Evolutionary conservation across 1,284 basidiomycete genomes (phyloP).

Genomic region (Ceratorhiza oryzae-sativae): DNA sequence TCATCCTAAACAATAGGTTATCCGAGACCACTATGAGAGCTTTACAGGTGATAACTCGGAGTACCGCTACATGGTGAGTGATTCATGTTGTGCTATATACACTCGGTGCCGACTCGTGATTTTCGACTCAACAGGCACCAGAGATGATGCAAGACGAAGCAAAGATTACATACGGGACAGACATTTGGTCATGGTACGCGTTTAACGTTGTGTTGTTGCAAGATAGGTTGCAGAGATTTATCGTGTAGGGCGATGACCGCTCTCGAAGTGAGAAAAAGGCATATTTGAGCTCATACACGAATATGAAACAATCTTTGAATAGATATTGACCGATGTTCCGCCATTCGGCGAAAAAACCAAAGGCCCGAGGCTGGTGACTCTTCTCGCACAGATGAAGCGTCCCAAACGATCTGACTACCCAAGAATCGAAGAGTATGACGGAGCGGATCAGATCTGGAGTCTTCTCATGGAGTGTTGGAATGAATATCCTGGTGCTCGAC

Average conservation of each 20-base stretch:
- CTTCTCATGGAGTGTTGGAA: constrained; percentile 25
- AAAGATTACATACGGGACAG: constrained; percentile 2
- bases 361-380: neutral
- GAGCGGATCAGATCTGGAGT: constrained; percentile 12
- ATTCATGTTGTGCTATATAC: too few relatives aligned
- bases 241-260: constrained; percentile 29
- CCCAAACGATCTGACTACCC: constrained; percentile 12
- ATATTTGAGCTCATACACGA: neutral
- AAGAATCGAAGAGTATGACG: constrained; percentile 16
- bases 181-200: constrained; percentile 32
- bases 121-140: constrained; percentile 3
- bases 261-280: neutral
- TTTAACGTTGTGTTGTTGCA: neutral
- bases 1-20: neutral
- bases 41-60: constrained; percentile 33
- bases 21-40: neutral
- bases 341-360: constrained; percentile 19
- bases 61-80: constrained; percentile 28
- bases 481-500: neutral
- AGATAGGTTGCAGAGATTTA: neutral
- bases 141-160: constrained; percentile 19
- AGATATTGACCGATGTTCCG: constrained; percentile 32
- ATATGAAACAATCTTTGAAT: neutral
- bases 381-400: neutral
- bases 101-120: too few relatives aligned